Evolutionary conservation across 2,329 filamentous ascomycete species (phyloP).

Genomic region (Colletotrichum sp.): DNA sequence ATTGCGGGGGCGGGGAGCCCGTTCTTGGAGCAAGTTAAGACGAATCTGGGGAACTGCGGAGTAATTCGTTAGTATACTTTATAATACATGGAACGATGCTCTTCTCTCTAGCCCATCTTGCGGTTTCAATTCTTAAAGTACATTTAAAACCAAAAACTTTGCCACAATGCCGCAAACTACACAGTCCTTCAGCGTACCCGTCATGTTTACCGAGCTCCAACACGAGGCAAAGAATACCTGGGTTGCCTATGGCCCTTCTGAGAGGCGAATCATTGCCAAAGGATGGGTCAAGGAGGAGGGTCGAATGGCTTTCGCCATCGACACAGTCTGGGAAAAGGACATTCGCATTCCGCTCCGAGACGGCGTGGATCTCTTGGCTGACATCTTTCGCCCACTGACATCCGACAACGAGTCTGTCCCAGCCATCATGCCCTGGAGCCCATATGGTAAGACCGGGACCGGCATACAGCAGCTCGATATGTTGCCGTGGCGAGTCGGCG

Average conservation of each 20-base stretch:
- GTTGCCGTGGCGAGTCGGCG: slow-evolving; percentile 40
- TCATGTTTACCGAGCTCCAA: not conserved
- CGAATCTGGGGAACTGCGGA: not conserved
- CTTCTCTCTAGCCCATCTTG: no score
- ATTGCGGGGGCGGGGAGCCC: no score
- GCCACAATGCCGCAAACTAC: not conserved
- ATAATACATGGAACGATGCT: not conserved
- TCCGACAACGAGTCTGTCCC: slow-evolving; percentile 36
- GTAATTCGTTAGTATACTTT: not conserved
- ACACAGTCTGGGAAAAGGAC: slow-evolving; percentile 48
- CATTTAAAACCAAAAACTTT: not conserved
- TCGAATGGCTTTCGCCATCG: not conserved
- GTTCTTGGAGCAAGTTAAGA: not conserved
- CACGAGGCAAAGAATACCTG: not conserved
- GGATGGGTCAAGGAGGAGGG: not conserved
- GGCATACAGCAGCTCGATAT: slow-evolving; percentile 40
- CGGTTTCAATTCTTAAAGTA: not conserved
- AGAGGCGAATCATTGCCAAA: not conserved
- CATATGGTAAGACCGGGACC: slow-evolving; percentile 51
- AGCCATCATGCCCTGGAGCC: slow-evolving; percentile 46
- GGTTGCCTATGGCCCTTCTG: not conserved
- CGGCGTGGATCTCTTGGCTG: slow-evolving; percentile 43
- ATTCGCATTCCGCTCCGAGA: slow-evolving; percentile 43
- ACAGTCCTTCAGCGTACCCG: not conserved
- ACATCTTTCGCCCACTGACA: slow-evolving; percentile 46